A percentile compares a stretch with the other conserved stretches of the same genome.
These are phyloP conservation scores for Fusarium sp. DNA, from an alignment of 2,329 filamentous ascomycete species.

Conservation along the genomic window DNA sequence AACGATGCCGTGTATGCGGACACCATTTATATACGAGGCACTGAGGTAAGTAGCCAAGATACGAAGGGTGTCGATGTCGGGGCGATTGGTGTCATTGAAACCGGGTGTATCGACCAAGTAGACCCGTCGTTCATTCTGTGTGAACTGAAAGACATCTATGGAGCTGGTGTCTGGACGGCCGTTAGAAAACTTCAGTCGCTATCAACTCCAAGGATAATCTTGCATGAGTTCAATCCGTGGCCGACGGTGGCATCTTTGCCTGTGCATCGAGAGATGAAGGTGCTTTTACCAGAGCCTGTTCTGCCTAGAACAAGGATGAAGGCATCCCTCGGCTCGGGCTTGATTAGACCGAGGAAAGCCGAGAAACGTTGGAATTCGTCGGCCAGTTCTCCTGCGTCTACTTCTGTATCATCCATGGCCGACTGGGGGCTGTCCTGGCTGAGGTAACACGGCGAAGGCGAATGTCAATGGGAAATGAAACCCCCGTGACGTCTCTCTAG, in stretches of 20 bases:
- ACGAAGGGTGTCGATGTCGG: not conserved
- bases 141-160: not conserved
- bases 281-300: not conserved
- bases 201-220: not conserved
- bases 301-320: not conserved
- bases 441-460: not conserved
- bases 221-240: not conserved
- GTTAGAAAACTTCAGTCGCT: not conserved
- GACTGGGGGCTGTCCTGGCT: not conserved
- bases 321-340: not conserved
- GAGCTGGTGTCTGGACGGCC: not conserved
- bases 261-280: not conserved
- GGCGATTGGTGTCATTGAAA: not conserved
- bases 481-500: not conserved
- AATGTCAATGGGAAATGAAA: not conserved
- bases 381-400: not conserved
- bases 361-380: not conserved
- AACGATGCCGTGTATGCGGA: constrained; percentile 13
- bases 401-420: not conserved
- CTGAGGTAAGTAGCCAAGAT: constrained; percentile 21
- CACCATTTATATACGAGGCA: constrained; percentile 18
- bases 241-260: not conserved
- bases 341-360: not conserved
- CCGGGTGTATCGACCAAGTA: not conserved
- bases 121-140: not conserved